A percentile compares a stretch with the other conserved stretches of the same genome.
These are phyloP conservation scores for Eremothecium gossypii DNA, from an alignment of 1,139 yeast genomes.

Conservation along the genomic window DNA sequence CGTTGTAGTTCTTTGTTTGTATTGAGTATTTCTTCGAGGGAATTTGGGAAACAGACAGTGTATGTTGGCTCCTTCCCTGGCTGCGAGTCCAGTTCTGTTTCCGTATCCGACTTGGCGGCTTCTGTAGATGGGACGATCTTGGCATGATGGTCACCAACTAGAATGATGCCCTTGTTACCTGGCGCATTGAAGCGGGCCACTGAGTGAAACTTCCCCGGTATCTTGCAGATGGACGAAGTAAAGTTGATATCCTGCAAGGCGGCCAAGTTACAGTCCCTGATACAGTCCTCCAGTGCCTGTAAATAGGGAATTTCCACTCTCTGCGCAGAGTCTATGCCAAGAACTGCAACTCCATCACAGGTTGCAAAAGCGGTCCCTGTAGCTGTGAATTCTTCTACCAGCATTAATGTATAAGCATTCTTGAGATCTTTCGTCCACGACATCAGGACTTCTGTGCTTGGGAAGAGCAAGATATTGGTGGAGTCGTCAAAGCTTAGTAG, in stretches of 20 bases:
- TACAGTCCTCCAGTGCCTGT: constrained; percentile 15
- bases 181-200: constrained; percentile 8
- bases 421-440: constrained; percentile 19
- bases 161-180: constrained; percentile 9
- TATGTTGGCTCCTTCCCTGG: constrained; percentile 2
- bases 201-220: constrained; percentile 5
- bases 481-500: constrained; percentile 19
- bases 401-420: constrained; percentile 3
- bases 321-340: not conserved
- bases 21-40: constrained; percentile 17
- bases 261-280: constrained; percentile 17
- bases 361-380: constrained; percentile 6
- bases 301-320: constrained; percentile 5
- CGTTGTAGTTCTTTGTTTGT: constrained; percentile 13
- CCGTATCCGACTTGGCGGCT: not conserved
- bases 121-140: constrained; percentile 6
- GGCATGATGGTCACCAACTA: constrained; percentile 8
- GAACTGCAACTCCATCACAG: constrained; percentile 4
- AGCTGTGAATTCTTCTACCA: constrained; percentile 18
- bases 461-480: constrained; percentile 20
- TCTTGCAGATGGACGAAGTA: constrained; percentile 9
- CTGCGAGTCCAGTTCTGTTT: not conserved
- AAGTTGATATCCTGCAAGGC: constrained; percentile 12
- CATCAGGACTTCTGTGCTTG: constrained; percentile 25
- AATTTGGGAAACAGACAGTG: constrained; percentile 11